Evolutionary conservation across 1,284 basidiomycete species (phyloP).

Genomic region (Papiliotrema nemorosa): DNA sequence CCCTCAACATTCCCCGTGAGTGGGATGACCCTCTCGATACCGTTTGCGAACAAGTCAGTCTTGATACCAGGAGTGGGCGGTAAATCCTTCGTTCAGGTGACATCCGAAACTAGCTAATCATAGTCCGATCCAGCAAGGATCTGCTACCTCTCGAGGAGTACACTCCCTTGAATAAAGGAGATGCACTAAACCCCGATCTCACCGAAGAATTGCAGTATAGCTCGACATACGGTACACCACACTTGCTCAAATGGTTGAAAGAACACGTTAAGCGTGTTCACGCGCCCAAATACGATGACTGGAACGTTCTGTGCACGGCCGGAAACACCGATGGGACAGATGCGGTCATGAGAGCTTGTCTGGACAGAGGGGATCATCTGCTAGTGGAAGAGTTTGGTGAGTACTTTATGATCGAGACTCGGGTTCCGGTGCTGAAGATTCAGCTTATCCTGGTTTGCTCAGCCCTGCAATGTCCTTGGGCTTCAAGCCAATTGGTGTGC

Average conservation of each 20-base stretch:
- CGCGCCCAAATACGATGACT: conserved; percentile 28
- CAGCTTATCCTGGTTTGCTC: conserved; percentile 58
- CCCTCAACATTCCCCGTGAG: conserved; percentile 38
- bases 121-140: conserved; percentile 17
- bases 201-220: conserved; percentile 32
- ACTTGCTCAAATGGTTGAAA: conserved; percentile 29
- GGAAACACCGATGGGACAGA: conserved; percentile 42
- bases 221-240: conserved; percentile 26
- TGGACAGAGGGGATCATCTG: conserved; percentile 33
- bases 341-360: conserved; percentile 27
- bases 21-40: conserved; percentile 37
- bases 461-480: conserved; percentile 54
- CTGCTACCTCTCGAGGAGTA: conserved; percentile 26
- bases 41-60: conserved; percentile 32
- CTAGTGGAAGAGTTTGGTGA: conserved; percentile 43
- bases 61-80: conserved; percentile 36
- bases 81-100: too few relatives aligned
- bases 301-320: conserved; percentile 33
- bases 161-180: conserved; percentile 17
- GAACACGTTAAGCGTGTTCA: conserved; percentile 31
- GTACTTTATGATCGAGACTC: conserved; percentile 2
- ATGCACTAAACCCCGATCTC: conserved; percentile 28
- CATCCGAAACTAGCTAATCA: too few relatives aligned
- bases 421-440: not conserved
- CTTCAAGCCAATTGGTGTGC: conserved; percentile 58